phyloP scores from a whole-genome alignment of 1,284 basidiomycete genomes.

The Trichosporon sp. region DNA sequence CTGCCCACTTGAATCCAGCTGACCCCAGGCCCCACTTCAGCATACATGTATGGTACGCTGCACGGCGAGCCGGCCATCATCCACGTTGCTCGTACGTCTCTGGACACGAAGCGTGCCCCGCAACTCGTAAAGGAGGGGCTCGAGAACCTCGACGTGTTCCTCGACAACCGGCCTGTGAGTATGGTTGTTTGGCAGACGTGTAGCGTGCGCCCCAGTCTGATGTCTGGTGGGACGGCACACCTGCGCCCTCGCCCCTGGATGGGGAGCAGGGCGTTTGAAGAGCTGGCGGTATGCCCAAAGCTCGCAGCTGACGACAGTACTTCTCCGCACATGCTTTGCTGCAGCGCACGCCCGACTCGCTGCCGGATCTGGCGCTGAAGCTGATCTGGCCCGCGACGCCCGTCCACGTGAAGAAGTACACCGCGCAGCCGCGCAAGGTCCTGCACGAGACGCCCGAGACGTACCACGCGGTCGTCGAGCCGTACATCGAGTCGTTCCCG shows the following conservation, averaged over 20 bases:
- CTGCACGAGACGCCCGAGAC: conserved; percentile 74
- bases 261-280: no score
- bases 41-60: conserved; percentile 53
- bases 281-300: neutral
- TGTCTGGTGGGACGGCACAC: no score
- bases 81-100: conserved; percentile 59
- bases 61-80: conserved; percentile 55
- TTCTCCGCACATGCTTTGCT: conserved; percentile 44
- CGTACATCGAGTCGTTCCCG: conserved; percentile 73
- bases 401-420: conserved; percentile 80
- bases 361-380: conserved; percentile 54
- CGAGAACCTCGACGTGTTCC: conserved; percentile 31
- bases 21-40: conserved; percentile 54
- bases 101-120: conserved; percentile 46
- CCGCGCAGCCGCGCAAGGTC: conserved; percentile 66
- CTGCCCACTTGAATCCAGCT: neutral
- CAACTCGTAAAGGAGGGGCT: conserved; percentile 25
- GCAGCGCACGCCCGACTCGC: conserved; percentile 11
- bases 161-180: conserved; percentile 41
- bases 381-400: conserved; percentile 78
- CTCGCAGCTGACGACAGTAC: conserved; percentile 35
- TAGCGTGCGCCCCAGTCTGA: neutral
- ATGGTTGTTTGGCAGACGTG: neutral
- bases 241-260: no score
- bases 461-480: conserved; percentile 65